Base-by-base conservation (phyloP, 2,329 filamentous ascomycete species). In the Tolypocladium ophioglossoides region DNA sequence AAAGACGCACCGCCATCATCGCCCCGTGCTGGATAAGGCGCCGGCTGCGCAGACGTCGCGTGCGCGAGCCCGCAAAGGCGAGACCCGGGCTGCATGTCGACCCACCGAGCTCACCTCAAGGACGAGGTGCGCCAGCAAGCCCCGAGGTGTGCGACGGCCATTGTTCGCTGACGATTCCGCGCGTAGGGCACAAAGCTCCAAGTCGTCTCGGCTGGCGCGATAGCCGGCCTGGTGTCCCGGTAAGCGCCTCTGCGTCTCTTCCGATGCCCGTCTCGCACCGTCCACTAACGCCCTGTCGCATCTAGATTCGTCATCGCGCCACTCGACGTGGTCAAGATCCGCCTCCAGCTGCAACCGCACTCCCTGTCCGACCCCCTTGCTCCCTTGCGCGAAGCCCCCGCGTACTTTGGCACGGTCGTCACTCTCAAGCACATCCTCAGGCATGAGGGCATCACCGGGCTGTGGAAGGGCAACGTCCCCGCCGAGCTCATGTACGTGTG, bases 391-490 rank as follows among this genome's bases (percentile, higher is more conserved):
- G 59, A 73, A 56, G 68, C 75, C 14, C 70, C 68, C 52, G 75
- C 74, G 48, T 89, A 92, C 73, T 89, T 86, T 66, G 90, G 90
- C 61, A 90, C 89, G 0, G 63, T 91, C 41, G 78, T 80, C 12
- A 95, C 91, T 2, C 75, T 95, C 66, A 80, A 79, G 55, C 80
- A 86, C 57, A 97, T 97, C 64, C 69, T 92, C 52, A 76, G 74
- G 32, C 78, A 91, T 64, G 94, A 99, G 69, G 94, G 94, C 44
- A 67, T 97, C 61, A 86, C 86, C 52, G 87, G 84, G 34, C 80
- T 99, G 59, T 99, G 94, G 94, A 97, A 97, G 77, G 94, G 94
- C 68, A 99, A 99, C 68, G 84, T 99, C 56, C 91, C 94, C 40
- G 94, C 94, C 52, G 94, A 97, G 77, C 74, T 94, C 58, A 84